These are phyloP conservation scores for Yamadazyma buinensis DNA, from an alignment of 1,139 yeast genomes.

Conservation along the genomic window DNA sequence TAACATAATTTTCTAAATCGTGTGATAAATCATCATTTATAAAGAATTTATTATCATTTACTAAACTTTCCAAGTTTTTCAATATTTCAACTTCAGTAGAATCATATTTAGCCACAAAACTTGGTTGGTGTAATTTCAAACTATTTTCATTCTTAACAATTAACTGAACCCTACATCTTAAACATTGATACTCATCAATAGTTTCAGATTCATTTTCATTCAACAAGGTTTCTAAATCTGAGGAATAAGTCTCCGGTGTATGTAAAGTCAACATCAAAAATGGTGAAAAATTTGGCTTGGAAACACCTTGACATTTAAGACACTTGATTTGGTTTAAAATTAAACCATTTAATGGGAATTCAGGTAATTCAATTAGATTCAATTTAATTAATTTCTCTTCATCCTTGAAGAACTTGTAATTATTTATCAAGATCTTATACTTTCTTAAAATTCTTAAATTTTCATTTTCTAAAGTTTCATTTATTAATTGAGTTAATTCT, in stretches of 20 bases:
- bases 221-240: conserved; percentile 53
- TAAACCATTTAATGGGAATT: conserved; percentile 72
- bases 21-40: conserved; percentile 61
- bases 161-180: conserved; percentile 56
- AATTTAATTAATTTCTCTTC: conserved; percentile 11
- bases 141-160: conserved; percentile 37
- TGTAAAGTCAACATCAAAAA: conserved; percentile 72
- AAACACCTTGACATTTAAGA: conserved; percentile 57
- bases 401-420: conserved; percentile 4
- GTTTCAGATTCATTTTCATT: conserved; percentile 60
- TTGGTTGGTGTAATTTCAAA: conserved; percentile 10
- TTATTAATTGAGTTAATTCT: conserved; percentile 74
- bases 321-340: conserved; percentile 68
- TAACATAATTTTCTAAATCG: conserved; percentile 43
- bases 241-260: conserved; percentile 58
- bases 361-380: conserved; percentile 40
- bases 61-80: conserved; percentile 25
- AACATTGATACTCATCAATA: conserved; percentile 78
- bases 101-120: conserved; percentile 5
- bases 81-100: conserved; percentile 18
- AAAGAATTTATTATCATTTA: conserved; percentile 30
- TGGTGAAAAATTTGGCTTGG: conserved; percentile 57
- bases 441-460: conserved; percentile 40
- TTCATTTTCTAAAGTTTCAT: conserved; percentile 77
- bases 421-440: conserved; percentile 18